Base-by-base conservation (phyloP, 2,329 filamentous ascomycete species). In the Aspergillus fructus region DNA sequence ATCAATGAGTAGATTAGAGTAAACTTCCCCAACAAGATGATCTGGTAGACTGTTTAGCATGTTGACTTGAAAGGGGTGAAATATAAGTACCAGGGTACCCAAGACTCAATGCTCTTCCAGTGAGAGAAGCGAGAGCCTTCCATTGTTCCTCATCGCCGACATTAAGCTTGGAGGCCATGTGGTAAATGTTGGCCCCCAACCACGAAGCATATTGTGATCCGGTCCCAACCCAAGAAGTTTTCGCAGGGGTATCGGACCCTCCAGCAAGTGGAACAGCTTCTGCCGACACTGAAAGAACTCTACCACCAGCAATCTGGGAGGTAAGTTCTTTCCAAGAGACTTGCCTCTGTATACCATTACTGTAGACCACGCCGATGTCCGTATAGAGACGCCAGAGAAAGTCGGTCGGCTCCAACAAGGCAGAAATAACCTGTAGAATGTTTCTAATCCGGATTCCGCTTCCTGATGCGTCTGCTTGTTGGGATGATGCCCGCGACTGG, bases 161-260 rank as follows among this genome's bases (percentile, higher is more conserved):
- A 67, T 73, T 78, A 74, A 87, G 24, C 62, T 68, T 30, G 70
- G 68, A 70, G 34, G 68, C 71, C 65, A 82, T 72, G 17, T 68
- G 59, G 34, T 73, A 77, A 49, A 94, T 78, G 68, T 87, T 90
- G 13, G 73, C 74, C 2, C 86, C 89, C 40, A 96, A 73, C 92
- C 92, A 96, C 30, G 74, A 74, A 12, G 84, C 82, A 74, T 90
- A 96, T 17, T 81, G 71, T 24, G 78, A 78, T 3, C 88, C 88
- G 61, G 87, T 82, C 0, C 84, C 80, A 34, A 90, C 67, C 90
- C 91, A 96, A 1, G 71, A 64, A 51, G 67, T 56, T 21, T 69
- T 63, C 56, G 62, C 56, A 48, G 63, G 27, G 47, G 62, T 27
- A 41, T 65, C 66, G 12, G 66, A 54, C 5, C 72, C 65, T 56